A percentile compares a stretch with the other conserved stretches of the same genome.
These are phyloP conservation scores for Fusarium illudens DNA, from an alignment of 2,329 filamentous ascomycete species.

Conservation along the genomic window DNA sequence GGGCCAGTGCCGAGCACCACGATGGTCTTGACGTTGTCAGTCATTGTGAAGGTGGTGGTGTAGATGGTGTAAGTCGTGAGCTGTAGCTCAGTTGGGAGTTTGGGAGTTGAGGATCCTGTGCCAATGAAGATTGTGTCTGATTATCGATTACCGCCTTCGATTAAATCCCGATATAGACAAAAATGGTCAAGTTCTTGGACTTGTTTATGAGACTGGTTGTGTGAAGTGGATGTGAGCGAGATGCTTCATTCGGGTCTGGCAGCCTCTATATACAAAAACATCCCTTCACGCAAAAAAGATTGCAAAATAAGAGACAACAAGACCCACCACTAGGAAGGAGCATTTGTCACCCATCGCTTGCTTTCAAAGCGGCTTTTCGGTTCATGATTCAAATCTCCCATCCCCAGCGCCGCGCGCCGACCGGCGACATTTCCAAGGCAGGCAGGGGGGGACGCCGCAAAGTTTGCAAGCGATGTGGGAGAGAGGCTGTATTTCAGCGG, in stretches of 20 bases:
- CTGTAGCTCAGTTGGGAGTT: background rate
- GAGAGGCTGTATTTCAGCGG: background rate
- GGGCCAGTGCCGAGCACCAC: conserved; percentile 61
- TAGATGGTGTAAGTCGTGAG: conserved; percentile 8
- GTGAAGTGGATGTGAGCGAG: background rate
- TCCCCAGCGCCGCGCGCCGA: background rate
- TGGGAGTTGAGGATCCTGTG: background rate
- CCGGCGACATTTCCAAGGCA: background rate
- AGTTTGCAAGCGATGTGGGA: background rate
- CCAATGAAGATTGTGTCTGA: background rate
- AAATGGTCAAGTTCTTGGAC: background rate
- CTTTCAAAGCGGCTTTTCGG: conserved; percentile 2
- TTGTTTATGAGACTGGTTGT: background rate
- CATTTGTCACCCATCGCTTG: conserved; percentile 1
- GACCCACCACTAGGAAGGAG: background rate
- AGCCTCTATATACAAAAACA: background rate
- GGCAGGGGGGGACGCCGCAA: background rate
- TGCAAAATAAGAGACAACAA: background rate
- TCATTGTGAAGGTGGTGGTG: conserved; percentile 18
- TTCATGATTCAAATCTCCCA: background rate
- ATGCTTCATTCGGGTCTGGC: background rate
- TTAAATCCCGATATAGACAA: background rate
- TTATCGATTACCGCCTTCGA: background rate
- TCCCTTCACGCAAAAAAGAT: background rate
- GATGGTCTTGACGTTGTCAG: conserved; percentile 48